phyloP scores from a whole-genome alignment of 495 filamentous ascomycete genomes.

The Staphylotrichum tortipilum region DNA sequence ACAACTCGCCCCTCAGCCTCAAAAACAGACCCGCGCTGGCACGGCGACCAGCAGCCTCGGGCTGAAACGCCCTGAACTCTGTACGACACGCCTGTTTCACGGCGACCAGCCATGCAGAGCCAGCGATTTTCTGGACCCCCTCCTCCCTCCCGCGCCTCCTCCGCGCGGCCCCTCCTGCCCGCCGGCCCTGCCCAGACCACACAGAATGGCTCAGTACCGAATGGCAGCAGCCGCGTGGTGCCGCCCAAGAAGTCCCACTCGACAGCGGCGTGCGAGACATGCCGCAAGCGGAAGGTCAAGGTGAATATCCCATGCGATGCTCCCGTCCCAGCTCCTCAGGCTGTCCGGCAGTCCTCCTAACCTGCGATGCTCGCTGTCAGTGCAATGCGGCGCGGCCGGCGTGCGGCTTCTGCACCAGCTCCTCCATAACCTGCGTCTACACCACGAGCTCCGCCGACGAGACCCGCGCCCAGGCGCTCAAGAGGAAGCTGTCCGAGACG shows the following conservation, averaged over 20 bases:
- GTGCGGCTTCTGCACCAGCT: not conserved
- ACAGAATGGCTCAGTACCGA: not conserved
- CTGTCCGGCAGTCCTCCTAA: no score
- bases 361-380: no score
- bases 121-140: no score
- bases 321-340: no score
- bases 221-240: not conserved
- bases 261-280: slow-evolving; percentile 1
- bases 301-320: no score
- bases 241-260: not conserved
- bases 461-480: not conserved
- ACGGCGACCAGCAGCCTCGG: no score
- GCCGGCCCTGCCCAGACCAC: not conserved
- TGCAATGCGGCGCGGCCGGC: not conserved
- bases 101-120: no score
- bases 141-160: no score
- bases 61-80: no score
- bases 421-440: not conserved
- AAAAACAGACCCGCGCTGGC: no score
- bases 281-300: slow-evolving; percentile 2
- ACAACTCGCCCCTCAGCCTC: no score
- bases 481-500: not conserved
- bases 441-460: not conserved
- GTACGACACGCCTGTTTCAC: no score
- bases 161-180: not conserved